Evolutionary conservation across 2,329 filamentous ascomycete genomes (phyloP).

Genomic region (Ophiognomonia clavigignenti-juglandacearum): DNA sequence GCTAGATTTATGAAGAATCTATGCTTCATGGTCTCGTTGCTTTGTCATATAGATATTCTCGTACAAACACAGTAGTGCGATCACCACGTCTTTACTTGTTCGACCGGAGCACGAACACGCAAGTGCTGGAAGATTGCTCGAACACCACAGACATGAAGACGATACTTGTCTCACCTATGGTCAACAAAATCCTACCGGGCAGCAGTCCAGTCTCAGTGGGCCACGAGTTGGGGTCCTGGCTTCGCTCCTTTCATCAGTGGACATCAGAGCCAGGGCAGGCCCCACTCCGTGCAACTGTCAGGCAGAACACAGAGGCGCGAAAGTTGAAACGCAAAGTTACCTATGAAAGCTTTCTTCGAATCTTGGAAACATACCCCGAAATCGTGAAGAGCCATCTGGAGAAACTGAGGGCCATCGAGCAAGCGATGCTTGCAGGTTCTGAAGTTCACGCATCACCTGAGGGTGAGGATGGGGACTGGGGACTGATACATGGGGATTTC

Average conservation of each 20-base stretch:
- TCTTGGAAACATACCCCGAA: constrained; percentile 27
- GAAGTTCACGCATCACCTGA: constrained; percentile 13
- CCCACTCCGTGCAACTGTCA: constrained; percentile 17
- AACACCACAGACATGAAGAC: constrained; percentile 28
- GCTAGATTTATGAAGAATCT: constrained; percentile 24
- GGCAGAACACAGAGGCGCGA: constrained; percentile 28
- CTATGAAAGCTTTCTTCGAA: constrained; percentile 29
- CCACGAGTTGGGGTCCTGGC: constrained; percentile 25
- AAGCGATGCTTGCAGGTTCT: constrained; percentile 24
- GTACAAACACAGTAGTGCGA: constrained; percentile 20
- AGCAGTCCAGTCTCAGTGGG: constrained; percentile 24
- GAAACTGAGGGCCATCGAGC: constrained; percentile 25
- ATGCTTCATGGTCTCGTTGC: constrained; percentile 24
- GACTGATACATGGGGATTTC: constrained; percentile 35
- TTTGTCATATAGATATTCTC: constrained; percentile 14
- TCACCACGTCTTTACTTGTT: constrained; percentile 30
- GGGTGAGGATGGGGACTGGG: constrained; percentile 15
- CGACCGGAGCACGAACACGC: constrained; percentile 26
- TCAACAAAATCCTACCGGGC: constrained; percentile 14
- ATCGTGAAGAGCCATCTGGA: constrained; percentile 22
- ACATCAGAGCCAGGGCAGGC: constrained; percentile 19
- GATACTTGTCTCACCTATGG: constrained; percentile 21
- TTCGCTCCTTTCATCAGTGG: constrained; percentile 33
- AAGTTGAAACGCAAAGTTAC: constrained; percentile 33
- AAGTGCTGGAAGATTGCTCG: constrained; percentile 32